Evolutionary conservation across 805 yeast genomes (phyloP).

Genomic region (Metschnikowia noctiluminum): DNA sequence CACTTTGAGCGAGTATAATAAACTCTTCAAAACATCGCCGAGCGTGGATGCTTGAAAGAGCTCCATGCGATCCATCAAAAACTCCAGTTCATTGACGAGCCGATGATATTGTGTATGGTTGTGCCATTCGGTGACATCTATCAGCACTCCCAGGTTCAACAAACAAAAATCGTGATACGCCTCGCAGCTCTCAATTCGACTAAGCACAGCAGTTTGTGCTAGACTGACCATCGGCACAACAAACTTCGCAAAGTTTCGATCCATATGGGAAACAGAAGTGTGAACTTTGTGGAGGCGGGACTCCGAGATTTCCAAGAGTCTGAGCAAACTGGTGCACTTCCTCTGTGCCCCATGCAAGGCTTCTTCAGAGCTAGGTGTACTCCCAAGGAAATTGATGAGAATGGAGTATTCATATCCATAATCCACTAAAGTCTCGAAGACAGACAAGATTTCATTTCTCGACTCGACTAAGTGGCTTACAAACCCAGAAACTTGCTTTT

Average conservation of each 20-base stretch:
- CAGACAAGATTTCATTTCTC: not conserved
- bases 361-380: not conserved
- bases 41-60: not conserved
- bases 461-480: not conserved
- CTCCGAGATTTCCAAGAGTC: not conserved
- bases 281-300: not conserved
- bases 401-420: conserved; percentile 1
- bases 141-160: not conserved
- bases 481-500: not conserved
- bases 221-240: not conserved
- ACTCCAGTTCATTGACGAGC: not conserved
- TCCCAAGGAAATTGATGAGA: not conserved
- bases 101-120: not conserved
- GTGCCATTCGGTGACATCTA: not conserved
- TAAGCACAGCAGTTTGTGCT: not conserved
- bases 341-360: not conserved
- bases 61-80: conserved; percentile 1
- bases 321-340: not conserved
- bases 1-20: not conserved
- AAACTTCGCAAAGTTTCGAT: not conserved
- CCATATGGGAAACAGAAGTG: not conserved
- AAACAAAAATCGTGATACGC: not conserved
- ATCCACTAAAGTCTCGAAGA: not conserved
- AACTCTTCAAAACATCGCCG: not conserved
- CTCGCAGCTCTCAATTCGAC: not conserved